A percentile compares a stretch with the other conserved stretches of the same genome.
These are phyloP conservation scores for Diddensiella santjacobensis DNA, from an alignment of 805 yeast genomes.

Conservation along the genomic window DNA sequence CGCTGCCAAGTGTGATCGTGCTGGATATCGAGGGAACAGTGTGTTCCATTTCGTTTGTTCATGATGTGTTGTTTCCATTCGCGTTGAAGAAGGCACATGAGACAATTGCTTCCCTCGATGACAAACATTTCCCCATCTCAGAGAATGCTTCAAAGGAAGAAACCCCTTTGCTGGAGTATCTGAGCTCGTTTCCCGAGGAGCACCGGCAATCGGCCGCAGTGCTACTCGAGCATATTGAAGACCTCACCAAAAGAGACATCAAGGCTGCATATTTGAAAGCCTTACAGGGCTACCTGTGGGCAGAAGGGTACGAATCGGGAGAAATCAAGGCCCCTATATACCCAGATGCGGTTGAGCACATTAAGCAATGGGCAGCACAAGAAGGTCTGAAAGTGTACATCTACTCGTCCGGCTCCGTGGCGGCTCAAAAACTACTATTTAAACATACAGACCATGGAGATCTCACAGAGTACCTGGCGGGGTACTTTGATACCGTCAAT, in stretches of 20 bases:
- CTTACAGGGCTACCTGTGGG: constrained; percentile 84
- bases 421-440: constrained; percentile 80
- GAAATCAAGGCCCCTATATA: constrained; percentile 74
- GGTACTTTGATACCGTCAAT: constrained; percentile 82
- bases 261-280: constrained; percentile 75
- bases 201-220: constrained; percentile 25
- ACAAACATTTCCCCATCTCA: constrained; percentile 28
- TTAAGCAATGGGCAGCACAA: constrained; percentile 40
- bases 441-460: constrained; percentile 48
- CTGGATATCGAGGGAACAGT: constrained; percentile 91
- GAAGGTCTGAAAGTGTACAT: constrained; percentile 46
- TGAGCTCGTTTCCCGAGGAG: constrained; percentile 47
- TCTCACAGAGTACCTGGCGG: constrained; percentile 51
- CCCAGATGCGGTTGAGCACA: constrained; percentile 60
- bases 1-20: constrained; percentile 31
- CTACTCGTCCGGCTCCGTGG: constrained; percentile 85
- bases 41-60: constrained; percentile 87
- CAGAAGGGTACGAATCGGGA: constrained; percentile 71
- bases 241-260: constrained; percentile 60
- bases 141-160: constrained; percentile 6
- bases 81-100: constrained; percentile 42
- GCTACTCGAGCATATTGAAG: constrained; percentile 43
- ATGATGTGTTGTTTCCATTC: constrained; percentile 67
- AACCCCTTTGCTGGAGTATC: constrained; percentile 15
- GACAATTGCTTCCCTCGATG: constrained; percentile 19